Conservation (phyloP, 2,329 filamentous ascomycete genomes). For the Orbilia ellipsospora region DNA sequence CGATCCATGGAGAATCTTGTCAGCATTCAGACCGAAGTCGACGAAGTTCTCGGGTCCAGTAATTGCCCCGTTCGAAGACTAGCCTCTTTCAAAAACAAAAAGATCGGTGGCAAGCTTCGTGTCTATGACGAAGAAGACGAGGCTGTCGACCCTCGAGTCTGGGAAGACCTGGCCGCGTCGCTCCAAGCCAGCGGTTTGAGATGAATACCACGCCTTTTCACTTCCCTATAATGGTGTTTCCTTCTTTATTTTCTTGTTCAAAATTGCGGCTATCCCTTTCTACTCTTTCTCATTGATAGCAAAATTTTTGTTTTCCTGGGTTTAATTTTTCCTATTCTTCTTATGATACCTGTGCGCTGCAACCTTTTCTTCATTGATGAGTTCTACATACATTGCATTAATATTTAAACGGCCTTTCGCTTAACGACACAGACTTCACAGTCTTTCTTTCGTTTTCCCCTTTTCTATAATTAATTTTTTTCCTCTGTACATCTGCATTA, state of each 20-base stretch:
- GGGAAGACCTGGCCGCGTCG: conserved; percentile 52
- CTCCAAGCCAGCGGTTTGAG: conserved; percentile 50
- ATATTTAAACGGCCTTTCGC: conserved; percentile 19
- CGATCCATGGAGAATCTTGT: conserved; percentile 49
- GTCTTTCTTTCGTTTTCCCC: conserved; percentile 6
- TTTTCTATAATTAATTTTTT: not conserved
- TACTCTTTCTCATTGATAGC: conserved; percentile 11
- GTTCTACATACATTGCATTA: conserved; percentile 39
- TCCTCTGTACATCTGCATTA: not conserved
- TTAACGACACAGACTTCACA: conserved; percentile 1
- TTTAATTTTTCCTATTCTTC: not conserved
- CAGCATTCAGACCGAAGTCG: conserved; percentile 50
- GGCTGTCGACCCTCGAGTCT: conserved; percentile 48
- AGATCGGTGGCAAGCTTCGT: conserved; percentile 50
- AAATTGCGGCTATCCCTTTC: no score
- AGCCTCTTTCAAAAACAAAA: conserved; percentile 53
- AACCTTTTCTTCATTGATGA: conserved; percentile 20
- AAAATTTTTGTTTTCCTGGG: conserved; percentile 18
- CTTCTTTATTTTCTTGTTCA: conserved; percentile 12
- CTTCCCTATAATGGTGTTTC: not conserved
- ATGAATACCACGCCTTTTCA: conserved; percentile 13
- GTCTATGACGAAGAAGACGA: conserved; percentile 53
- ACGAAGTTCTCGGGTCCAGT: conserved; percentile 53
- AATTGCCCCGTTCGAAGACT: conserved; percentile 50
- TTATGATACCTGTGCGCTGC: conserved; percentile 56